These are phyloP conservation scores for Nemania sp. DNA, from an alignment of 2,329 filamentous ascomycete genomes.

Conservation along the genomic window DNA sequence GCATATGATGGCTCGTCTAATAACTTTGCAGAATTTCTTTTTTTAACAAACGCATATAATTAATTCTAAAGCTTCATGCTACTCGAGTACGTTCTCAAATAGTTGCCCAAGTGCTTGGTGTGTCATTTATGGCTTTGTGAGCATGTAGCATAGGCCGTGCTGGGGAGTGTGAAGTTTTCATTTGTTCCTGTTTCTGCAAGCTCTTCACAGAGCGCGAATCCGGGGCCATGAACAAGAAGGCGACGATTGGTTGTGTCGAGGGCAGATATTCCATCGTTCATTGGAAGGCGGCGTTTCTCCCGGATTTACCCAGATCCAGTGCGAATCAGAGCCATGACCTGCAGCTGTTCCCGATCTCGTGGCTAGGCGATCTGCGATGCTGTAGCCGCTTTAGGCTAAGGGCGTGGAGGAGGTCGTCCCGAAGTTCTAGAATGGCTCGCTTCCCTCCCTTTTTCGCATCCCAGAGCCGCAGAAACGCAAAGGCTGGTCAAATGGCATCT, in stretches of 20 bases:
- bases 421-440: constrained; percentile 26
- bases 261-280: too few species aligned
- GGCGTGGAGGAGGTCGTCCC: constrained; percentile 25
- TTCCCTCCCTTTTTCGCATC: constrained; percentile 9
- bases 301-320: constrained; percentile 29
- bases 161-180: too few species aligned
- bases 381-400: constrained; percentile 13
- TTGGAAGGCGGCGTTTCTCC: constrained; percentile 27
- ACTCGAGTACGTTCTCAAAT: too few species aligned
- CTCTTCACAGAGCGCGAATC: constrained; percentile 9
- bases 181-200: too few species aligned
- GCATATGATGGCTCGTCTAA: too few species aligned
- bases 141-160: too few species aligned
- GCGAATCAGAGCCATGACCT: background rate
- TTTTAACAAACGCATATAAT: too few species aligned
- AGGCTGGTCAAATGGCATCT: constrained; percentile 4
- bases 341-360: background rate
- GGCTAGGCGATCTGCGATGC: background rate
- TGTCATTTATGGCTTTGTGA: too few species aligned
- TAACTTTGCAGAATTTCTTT: too few species aligned
- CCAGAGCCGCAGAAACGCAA: constrained; percentile 14
- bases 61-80: too few species aligned
- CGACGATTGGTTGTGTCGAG: constrained; percentile 14
- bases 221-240: background rate
- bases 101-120: too few species aligned